Base-by-base conservation (phyloP, 768 basidiomycete genomes). In the Crepidotus variabilis region DNA sequence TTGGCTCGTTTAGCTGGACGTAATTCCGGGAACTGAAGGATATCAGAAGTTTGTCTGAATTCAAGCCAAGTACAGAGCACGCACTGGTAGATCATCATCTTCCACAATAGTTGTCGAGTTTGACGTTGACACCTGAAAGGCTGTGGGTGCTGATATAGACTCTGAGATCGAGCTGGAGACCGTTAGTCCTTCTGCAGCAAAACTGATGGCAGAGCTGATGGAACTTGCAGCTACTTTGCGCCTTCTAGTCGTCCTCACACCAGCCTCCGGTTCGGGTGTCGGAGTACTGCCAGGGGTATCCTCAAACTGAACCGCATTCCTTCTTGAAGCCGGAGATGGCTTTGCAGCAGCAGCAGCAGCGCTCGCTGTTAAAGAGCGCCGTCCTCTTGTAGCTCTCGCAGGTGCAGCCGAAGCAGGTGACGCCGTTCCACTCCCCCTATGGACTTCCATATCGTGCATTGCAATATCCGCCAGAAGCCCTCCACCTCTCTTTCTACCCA, bases 401-500 rank as follows among this genome's bases (percentile, higher is more conserved):
- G 71, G 66, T 7, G 75, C 69, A 14, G 72, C 65, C 14, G 77
- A 72, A 2, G 58, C 60, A 14, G 65, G 51, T 14, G 77, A 72
- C 1, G 57, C 60, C 7, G 65, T 54, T 10, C 50, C 54, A n/a
- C 58, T 51, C n/a, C 59, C 64, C 18, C 65, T 59, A 57, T 75
- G 67, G 16, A 83, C 75, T 59, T 82, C 79, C 50, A 77, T 86
- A 67, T 91, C 90, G 61, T 89, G 88, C 69, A 85, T 79, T 49
- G 84, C 78, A 58, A 95, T 93, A 70, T 94, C 92, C 16, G 88
- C 77, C 51, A 95, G 74, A 51, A 95, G 71, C 1, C 85, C 90
- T 61, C 90, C 90, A 49, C 90, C 88, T 72, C 89, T 91, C 73
- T 86, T 86, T 73, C 88, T 91, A 51, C 81, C 84, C 53, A 76